A percentile compares a stretch with the other conserved stretches of the same genome.
These are phyloP conservation scores for Fusarium veterinarium DNA, from an alignment of 2,329 filamentous ascomycete genomes.

Conservation along the genomic window DNA sequence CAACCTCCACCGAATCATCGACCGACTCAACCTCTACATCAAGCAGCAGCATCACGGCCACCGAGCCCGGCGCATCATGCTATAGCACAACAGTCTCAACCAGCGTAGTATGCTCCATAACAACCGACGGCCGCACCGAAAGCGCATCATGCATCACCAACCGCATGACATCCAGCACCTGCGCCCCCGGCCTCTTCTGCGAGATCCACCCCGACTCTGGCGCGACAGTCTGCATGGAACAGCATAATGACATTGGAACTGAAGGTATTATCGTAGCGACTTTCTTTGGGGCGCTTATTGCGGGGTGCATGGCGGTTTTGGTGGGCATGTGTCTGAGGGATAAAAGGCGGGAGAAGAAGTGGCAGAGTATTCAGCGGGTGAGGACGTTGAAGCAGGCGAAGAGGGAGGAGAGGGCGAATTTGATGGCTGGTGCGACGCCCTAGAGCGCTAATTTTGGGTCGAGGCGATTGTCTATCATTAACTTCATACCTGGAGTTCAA, in stretches of 20 bases:
- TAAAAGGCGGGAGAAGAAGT: constrained; percentile 4
- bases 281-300: neutral
- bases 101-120: constrained; percentile 17
- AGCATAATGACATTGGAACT: constrained; percentile 5
- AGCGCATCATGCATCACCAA: constrained; percentile 11
- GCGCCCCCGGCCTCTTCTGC: constrained; percentile 12
- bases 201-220: constrained; percentile 13
- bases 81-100: constrained; percentile 21
- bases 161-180: constrained; percentile 20
- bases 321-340: constrained; percentile 6
- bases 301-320: constrained; percentile 4
- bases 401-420: neutral
- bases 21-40: neutral
- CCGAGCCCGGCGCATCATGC: constrained; percentile 10
- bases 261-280: constrained; percentile 15
- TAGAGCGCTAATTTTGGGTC: no score
- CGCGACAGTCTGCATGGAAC: constrained; percentile 6
- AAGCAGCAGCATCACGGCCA: neutral
- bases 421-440: neutral
- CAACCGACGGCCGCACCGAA: constrained; percentile 15
- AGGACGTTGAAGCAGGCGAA: constrained; percentile 8
- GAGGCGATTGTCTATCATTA: no score
- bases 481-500: neutral
- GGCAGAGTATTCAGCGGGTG: neutral
- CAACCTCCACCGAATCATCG: neutral